A percentile compares a stretch with the other conserved stretches of the same genome.
Evolutionary conservation across 176 grass and related monocot genomes (phyloP).

Genomic region (Cocos nucifera): DNA sequence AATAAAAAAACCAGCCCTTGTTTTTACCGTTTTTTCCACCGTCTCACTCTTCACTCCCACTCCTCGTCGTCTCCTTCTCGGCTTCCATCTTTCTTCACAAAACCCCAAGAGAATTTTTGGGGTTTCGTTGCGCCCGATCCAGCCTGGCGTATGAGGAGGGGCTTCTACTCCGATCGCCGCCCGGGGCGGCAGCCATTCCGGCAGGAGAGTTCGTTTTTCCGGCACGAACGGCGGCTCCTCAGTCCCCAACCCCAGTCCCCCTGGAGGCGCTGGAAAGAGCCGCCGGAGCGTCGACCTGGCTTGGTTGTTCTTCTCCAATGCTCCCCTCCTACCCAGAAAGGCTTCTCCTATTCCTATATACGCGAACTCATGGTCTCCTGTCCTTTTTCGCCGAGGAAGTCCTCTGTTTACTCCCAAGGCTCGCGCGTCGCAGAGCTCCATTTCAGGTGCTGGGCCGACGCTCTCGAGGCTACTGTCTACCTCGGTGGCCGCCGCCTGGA

Average conservation of each 20-base stretch:
- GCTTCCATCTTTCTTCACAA: too few species aligned
- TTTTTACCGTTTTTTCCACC: too few species aligned
- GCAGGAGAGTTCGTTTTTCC: background rate
- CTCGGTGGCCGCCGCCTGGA: conserved; percentile 64
- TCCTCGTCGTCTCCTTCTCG: too few species aligned
- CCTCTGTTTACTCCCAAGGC: conserved; percentile 32
- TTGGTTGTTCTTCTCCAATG: conserved; percentile 37
- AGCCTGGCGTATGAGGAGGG: too few species aligned
- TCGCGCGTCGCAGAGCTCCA: conserved; percentile 23
- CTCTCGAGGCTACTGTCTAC: conserved; percentile 44
- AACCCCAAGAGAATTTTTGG: too few species aligned
- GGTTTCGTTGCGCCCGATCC: too few species aligned
- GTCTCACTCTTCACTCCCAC: too few species aligned
- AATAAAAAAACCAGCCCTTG: too few species aligned
- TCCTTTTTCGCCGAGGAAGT: conserved; percentile 4
- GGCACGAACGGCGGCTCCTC: background rate
- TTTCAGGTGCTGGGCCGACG: conserved; percentile 25
- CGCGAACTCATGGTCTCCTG: conserved; percentile 36
- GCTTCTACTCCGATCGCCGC: too few species aligned
- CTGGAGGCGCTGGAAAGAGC: background rate
- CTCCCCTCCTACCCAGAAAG: background rate
- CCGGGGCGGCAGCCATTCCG: too few species aligned
- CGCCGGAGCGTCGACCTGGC: background rate
- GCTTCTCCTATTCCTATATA: conserved; percentile 5
- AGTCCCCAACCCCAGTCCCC: background rate